Conservation (phyloP, 1,139 yeast species). For the Suhomyces bribrorum region DNA sequence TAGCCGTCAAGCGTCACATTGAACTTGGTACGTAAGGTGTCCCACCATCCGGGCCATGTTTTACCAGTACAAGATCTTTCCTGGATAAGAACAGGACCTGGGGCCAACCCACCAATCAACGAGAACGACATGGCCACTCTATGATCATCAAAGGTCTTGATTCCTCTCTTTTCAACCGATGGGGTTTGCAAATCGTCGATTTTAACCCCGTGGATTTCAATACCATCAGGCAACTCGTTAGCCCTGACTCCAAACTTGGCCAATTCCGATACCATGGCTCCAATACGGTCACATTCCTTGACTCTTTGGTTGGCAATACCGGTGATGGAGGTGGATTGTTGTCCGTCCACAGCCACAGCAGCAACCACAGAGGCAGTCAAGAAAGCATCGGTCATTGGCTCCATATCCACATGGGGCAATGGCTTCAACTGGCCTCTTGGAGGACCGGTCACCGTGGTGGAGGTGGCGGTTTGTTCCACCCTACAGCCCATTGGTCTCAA, state of each 20-base stretch:
- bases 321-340: slow-evolving; percentile 69
- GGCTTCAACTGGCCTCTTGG: slow-evolving; percentile 67
- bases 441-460: slow-evolving; percentile 94
- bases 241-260: slow-evolving; percentile 88
- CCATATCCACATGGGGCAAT: slow-evolving; percentile 85
- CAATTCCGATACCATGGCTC: slow-evolving; percentile 88
- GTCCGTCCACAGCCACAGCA: slow-evolving; percentile 65
- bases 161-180: slow-evolving; percentile 48
- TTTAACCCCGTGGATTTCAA: slow-evolving; percentile 73
- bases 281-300: slow-evolving; percentile 94
- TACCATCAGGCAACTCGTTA: slow-evolving; percentile 87
- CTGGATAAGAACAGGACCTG: slow-evolving; percentile 66
- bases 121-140: slow-evolving; percentile 98
- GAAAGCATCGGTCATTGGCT: slow-evolving; percentile 99
- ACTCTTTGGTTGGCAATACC: slow-evolving; percentile 99
- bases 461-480: slow-evolving; percentile 76
- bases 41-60: slow-evolving; percentile 99
- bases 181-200: slow-evolving; percentile 53
- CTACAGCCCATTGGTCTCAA: slow-evolving; percentile 92
- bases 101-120: slow-evolving; percentile 63
- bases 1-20: slow-evolving; percentile 68
- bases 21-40: slow-evolving; percentile 70
- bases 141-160: slow-evolving; percentile 89
- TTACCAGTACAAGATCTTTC: slow-evolving; percentile 94
- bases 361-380: slow-evolving; percentile 96